A percentile compares a stretch with the other conserved stretches of the same genome.
Evolutionary conservation across 2,329 filamentous ascomycete species (phyloP).

Genomic region (Neofusicoccum kwambonambiense): DNA sequence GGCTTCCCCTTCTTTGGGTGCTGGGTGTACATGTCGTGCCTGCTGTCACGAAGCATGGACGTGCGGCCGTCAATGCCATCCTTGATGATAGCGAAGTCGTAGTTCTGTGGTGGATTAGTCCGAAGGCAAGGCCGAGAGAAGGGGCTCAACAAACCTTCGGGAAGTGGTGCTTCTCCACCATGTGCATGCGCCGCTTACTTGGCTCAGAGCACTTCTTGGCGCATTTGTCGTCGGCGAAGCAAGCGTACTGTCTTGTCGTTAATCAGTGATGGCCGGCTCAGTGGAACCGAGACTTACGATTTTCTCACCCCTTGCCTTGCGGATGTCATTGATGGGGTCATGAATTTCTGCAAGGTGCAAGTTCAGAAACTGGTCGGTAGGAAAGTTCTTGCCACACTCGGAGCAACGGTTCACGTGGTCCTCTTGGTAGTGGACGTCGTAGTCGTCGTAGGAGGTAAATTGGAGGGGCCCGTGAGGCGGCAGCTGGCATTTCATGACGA

Average conservation of each 20-base stretch:
- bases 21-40: background rate
- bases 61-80: conserved; percentile 83
- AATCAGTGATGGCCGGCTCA: background rate
- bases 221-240: conserved; percentile 79
- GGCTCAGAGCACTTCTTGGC: conserved; percentile 79
- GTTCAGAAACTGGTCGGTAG: conserved; percentile 73
- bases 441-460: conserved; percentile 75
- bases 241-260: conserved; percentile 63
- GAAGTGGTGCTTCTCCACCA: conserved; percentile 93
- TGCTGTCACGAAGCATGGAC: conserved; percentile 62
- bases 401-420: conserved; percentile 80
- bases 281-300: conserved; percentile 58
- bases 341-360: conserved; percentile 91
- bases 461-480: conserved; percentile 73
- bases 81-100: conserved; percentile 64
- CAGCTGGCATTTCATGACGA: conserved; percentile 74
- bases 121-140: background rate
- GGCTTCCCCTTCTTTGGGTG: background rate
- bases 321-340: conserved; percentile 72
- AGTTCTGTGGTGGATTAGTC: conserved; percentile 19
- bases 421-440: conserved; percentile 82
- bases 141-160: conserved; percentile 53
- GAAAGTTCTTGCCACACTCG: conserved; percentile 84
- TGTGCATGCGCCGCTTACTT: conserved; percentile 80
- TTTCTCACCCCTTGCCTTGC: conserved; percentile 77